phyloP scores from a whole-genome alignment of 164 flowering plant species.

The Protea cynaroides region DNA sequence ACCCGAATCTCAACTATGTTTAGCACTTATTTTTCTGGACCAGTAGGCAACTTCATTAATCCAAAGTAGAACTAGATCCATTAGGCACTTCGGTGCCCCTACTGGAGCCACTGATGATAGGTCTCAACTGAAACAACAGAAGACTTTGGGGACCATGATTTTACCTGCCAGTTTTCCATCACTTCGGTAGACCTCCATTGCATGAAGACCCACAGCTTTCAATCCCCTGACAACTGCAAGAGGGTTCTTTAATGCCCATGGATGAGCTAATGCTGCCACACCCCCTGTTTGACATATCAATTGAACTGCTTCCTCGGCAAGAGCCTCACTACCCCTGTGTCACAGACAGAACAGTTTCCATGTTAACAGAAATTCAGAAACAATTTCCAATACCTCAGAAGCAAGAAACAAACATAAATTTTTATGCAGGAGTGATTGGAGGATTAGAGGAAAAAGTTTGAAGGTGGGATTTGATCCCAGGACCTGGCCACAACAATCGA shows the following conservation, averaged over 20 bases:
- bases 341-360: slow-evolving; percentile 3
- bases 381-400: too few relatives aligned
- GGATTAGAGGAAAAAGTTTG: too few relatives aligned
- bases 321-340: slow-evolving; percentile 60
- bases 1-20: too few relatives aligned
- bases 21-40: too few relatives aligned
- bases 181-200: slow-evolving; percentile 81
- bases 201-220: slow-evolving; percentile 87
- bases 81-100: neutral
- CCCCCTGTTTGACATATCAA: slow-evolving; percentile 66
- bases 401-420: too few relatives aligned
- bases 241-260: slow-evolving; percentile 91
- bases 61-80: neutral
- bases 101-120: neutral
- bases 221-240: slow-evolving; percentile 47
- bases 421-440: too few relatives aligned
- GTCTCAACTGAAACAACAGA: neutral
- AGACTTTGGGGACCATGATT: slow-evolving; percentile 29
- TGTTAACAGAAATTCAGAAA: neutral
- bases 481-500: too few relatives aligned
- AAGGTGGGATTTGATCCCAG: too few relatives aligned
- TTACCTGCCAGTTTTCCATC: slow-evolving; percentile 84
- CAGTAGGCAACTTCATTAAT: too few relatives aligned
- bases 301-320: slow-evolving; percentile 47
- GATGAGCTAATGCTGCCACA: slow-evolving; percentile 77